These are phyloP conservation scores for Epichloe uncinata DNA, from an alignment of 2,329 filamentous ascomycete species.

Conservation along the genomic window DNA sequence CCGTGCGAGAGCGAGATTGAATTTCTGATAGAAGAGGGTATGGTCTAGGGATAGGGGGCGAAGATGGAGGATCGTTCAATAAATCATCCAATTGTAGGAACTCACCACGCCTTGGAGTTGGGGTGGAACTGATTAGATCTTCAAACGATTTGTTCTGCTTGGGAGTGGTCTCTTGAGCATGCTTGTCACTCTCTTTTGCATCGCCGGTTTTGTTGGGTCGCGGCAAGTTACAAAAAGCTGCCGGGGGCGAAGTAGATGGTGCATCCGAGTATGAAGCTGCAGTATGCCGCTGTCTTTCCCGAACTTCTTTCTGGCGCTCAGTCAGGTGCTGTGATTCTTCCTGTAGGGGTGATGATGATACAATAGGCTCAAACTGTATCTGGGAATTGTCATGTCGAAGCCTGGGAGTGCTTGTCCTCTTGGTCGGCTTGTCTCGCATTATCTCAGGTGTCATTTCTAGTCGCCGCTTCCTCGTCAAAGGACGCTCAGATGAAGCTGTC, in stretches of 20 bases:
- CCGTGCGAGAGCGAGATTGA: conserved; percentile 30
- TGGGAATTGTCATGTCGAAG: conserved; percentile 73
- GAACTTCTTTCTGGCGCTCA: conserved; percentile 65
- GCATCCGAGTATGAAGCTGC: conserved; percentile 56
- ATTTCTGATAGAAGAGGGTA: conserved; percentile 41
- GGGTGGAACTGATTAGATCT: conserved; percentile 45
- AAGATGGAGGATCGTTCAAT: conserved; percentile 42
- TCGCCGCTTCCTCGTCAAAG: conserved; percentile 16
- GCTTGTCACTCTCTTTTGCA: conserved; percentile 7
- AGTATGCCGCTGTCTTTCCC: conserved; percentile 55
- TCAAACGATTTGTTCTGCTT: conserved; percentile 30
- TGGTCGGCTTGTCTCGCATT: conserved; percentile 12
- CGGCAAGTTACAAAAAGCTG: conserved; percentile 11
- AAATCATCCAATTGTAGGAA: conserved; percentile 34
- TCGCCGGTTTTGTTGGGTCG: conserved; percentile 8
- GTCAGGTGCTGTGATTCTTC: conserved; percentile 63
- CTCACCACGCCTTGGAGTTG: conserved; percentile 45
- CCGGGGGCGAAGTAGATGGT: conserved; percentile 32
- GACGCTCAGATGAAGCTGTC: conserved; percentile 10
- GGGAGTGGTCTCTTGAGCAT: conserved; percentile 30
- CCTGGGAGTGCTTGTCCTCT: conserved; percentile 30
- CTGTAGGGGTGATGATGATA: conserved; percentile 38
- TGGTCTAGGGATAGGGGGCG: conserved; percentile 40
- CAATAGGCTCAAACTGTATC: conserved; percentile 59
- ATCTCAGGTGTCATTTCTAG: conserved; percentile 16